These are phyloP conservation scores for Phialophora tarda DNA, from an alignment of 2,329 filamentous ascomycete genomes.

Conservation along the genomic window DNA sequence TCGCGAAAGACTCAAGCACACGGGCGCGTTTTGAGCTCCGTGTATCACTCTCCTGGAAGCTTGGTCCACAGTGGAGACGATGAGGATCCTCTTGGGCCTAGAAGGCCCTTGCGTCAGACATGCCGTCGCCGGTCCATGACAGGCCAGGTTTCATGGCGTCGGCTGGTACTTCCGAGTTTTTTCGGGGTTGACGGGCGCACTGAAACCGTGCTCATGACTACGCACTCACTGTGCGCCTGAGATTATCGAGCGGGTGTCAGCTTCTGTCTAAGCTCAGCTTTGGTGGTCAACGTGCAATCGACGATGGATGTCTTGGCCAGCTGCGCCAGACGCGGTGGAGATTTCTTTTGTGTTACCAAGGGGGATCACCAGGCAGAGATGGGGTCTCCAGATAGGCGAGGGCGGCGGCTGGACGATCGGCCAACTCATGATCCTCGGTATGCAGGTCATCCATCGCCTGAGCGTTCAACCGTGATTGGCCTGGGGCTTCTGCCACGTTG, in stretches of 20 bases:
- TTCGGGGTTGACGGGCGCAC: constrained; percentile 11
- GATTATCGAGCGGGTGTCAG: constrained; percentile 6
- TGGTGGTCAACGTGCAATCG: not conserved
- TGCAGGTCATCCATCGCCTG: constrained; percentile 37
- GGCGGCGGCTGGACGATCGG: constrained; percentile 32
- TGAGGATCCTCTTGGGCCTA: constrained; percentile 4
- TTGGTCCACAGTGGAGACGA: constrained; percentile 13
- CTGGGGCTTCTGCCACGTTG: constrained; percentile 14
- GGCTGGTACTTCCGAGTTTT: constrained; percentile 29
- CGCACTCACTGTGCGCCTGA: constrained; percentile 20
- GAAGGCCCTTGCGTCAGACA: not conserved
- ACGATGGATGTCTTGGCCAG: not conserved
- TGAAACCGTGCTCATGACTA: constrained; percentile 33
- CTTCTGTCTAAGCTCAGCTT: constrained; percentile 7
- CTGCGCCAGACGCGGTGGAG: constrained; percentile 7
- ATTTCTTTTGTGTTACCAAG: constrained; percentile 9
- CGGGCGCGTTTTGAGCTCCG: too few relatives aligned
- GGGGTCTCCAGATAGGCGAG: constrained; percentile 34
- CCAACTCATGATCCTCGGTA: constrained; percentile 28
- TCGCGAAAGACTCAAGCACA: not conserved
- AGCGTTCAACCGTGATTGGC: constrained; percentile 26
- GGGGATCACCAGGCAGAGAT: constrained; percentile 9
- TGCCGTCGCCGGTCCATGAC: constrained; percentile 7
- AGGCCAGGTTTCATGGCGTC: constrained; percentile 27
- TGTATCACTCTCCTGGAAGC: not conserved